Evolutionary conservation across 2,329 filamentous ascomycete species (phyloP), one percentile per base, ranked within the genome.

Genomic region (Cladophialophora carrionii): DNA sequence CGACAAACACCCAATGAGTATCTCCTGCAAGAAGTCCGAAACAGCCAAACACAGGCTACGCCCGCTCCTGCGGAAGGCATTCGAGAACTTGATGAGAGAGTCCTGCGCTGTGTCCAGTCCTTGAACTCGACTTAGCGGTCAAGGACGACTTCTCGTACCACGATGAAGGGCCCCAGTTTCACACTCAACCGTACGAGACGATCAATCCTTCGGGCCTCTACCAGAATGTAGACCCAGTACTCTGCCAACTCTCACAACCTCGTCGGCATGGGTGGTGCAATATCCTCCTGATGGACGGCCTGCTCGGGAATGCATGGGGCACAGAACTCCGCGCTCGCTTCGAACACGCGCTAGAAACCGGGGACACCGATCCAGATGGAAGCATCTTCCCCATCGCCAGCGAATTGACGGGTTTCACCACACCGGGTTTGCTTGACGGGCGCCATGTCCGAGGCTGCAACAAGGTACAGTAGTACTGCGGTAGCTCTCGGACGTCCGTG

Each of bases 131-230:
- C 24, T 37, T 66, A 34, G 63, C 63, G 10, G 31, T 51, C n/a
- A 62, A 66, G 29, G 57, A 68, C 34, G 66, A 68, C 24, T 64
- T 66, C 54, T 64, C 61, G 10, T 66, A 68, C 51, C 66, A 68
- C 51, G 66, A 68, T 49, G 61, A 67, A 17, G 64, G 66, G 32
- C 64, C 66, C 52, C 66, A 68, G 53, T 68, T 68, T n/a, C 66
- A 68, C 24, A 68, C 66, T 14, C 66, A 68, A n/a, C 54, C 67
- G n/a, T 68, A 66, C 29, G 66, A 66, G 49, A 41, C 49, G 2
- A 55, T 67, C 61, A 61, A 56, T 26, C 37, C 34, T 24, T 52
- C 66, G 14, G 64, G 64, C 2, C 32, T 66, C 14, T 68, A 66
- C 54, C 63, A 66, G 37, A 67, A 31, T 22, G 51, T 64, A n/a